These are phyloP conservation scores for Hymenoscyphus repandus DNA, from an alignment of 2,329 filamentous ascomycete species.

Conservation along the genomic window DNA sequence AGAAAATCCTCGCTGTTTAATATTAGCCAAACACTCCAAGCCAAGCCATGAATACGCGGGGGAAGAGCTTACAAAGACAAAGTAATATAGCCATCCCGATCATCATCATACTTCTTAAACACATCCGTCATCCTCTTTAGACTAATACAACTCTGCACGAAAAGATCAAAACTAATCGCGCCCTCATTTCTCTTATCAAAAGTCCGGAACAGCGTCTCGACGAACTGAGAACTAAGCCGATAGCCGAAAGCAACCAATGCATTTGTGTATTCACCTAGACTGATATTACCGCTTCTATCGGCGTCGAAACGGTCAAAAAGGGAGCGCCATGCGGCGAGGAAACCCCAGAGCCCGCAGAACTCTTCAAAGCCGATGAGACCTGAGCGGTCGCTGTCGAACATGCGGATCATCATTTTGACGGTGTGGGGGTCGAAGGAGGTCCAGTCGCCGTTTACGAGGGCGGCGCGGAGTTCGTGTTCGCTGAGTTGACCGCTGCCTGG, in stretches of 20 bases:
- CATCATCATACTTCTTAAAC: conserved; percentile 98
- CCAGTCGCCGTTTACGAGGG: conserved; percentile 95
- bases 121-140: conserved; percentile 98
- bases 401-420: conserved; percentile 98
- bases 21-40: conserved; percentile 5
- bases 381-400: conserved; percentile 92
- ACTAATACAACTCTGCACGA: conserved; percentile 95
- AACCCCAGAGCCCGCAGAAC: conserved; percentile 95
- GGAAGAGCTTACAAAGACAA: conserved; percentile 53
- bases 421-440: conserved; percentile 90
- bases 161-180: conserved; percentile 86
- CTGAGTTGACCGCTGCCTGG: conserved; percentile 74
- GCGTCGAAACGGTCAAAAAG: conserved; percentile 94
- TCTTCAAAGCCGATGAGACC: conserved; percentile 92
- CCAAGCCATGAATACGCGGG: too few relatives aligned
- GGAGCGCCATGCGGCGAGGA: conserved; percentile 86
- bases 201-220: conserved; percentile 77
- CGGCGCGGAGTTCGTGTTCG: conserved; percentile 79
- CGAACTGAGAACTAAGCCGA: conserved; percentile 76
- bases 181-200: conserved; percentile 75
- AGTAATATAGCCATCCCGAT: conserved; percentile 88
- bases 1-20: conserved; percentile 29
- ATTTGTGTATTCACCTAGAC: conserved; percentile 78
- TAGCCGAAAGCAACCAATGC: conserved; percentile 93
- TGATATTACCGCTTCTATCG: conserved; percentile 83